These are phyloP conservation scores for Paspalum vaginatum DNA, from an alignment of 176 grass and related monocot species.

Conservation along the genomic window DNA sequence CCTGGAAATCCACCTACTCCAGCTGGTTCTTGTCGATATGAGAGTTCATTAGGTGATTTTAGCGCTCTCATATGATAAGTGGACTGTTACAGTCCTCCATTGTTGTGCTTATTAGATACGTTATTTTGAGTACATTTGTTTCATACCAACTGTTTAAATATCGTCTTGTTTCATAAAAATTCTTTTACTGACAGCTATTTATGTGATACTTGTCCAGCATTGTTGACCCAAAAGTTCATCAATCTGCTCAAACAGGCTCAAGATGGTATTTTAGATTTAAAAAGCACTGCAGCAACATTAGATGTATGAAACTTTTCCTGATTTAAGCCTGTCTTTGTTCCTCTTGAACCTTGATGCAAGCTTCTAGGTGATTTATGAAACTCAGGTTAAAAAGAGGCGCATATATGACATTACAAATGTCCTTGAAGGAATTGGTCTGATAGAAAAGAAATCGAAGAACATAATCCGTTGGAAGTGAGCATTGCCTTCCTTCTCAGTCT, in stretches of 20 bases:
- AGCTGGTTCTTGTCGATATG: slow-evolving; percentile 64
- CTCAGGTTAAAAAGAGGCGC: slow-evolving; percentile 82
- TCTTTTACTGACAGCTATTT: slow-evolving; percentile 32
- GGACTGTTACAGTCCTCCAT: slow-evolving; percentile 12
- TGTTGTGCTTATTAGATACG: slow-evolving; percentile 12
- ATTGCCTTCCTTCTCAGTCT: slow-evolving; percentile 21
- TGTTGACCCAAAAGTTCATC: slow-evolving; percentile 85
- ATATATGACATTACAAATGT: slow-evolving; percentile 99
- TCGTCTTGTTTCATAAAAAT: slow-evolving; percentile 1
- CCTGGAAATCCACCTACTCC: slow-evolving; percentile 74
- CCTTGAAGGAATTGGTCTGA: slow-evolving; percentile 92
- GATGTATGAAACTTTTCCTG: slow-evolving; percentile 40
- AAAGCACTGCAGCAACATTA: slow-evolving; percentile 73
- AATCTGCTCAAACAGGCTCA: slow-evolving; percentile 77
- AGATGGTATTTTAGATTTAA: slow-evolving; percentile 89
- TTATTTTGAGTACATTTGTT: slow-evolving; percentile 34
- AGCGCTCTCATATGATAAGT: slow-evolving; percentile 18
- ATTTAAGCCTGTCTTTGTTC: slow-evolving; percentile 31
- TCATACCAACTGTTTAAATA: slow-evolving; percentile 24
- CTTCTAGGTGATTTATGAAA: slow-evolving; percentile 39
- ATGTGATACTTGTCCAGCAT: slow-evolving; percentile 51
- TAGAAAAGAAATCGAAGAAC: slow-evolving; percentile 96
- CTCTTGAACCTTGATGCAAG: slow-evolving; percentile 21
- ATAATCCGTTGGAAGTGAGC: slow-evolving; percentile 85
- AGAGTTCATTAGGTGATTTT: slow-evolving; percentile 87